Evolutionary conservation across 2,329 filamentous ascomycete species (phyloP).

Genomic region (Aspergillus brasiliensis): DNA sequence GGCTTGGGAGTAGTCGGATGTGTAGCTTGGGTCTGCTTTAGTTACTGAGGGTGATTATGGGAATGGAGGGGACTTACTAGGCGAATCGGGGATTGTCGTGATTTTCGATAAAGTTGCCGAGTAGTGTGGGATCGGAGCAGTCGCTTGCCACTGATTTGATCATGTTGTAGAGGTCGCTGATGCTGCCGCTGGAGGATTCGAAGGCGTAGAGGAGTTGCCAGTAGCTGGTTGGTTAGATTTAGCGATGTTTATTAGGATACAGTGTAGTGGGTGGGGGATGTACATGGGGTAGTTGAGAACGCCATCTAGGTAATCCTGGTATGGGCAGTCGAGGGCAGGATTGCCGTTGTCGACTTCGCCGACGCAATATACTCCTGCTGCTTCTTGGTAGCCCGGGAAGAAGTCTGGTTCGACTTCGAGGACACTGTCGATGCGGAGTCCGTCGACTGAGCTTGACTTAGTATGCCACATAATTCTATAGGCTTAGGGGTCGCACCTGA

Average conservation of each 20-base stretch:
- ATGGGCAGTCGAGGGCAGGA: slow-evolving; percentile 43
- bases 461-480: neutral
- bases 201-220: slow-evolving; percentile 40
- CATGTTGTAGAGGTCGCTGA: slow-evolving; percentile 36
- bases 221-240: slow-evolving; percentile 18
- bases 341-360: slow-evolving; percentile 52
- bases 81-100: slow-evolving; percentile 62
- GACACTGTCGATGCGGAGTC: slow-evolving; percentile 55
- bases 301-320: slow-evolving; percentile 50
- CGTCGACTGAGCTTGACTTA: slow-evolving; percentile 44
- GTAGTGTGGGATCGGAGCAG: slow-evolving; percentile 49
- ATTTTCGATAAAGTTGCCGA: slow-evolving; percentile 62
- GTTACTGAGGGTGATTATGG: neutral
- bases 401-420: slow-evolving; percentile 52
- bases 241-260: neutral
- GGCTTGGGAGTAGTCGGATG: slow-evolving; percentile 46
- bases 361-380: slow-evolving; percentile 50
- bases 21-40: slow-evolving; percentile 27
- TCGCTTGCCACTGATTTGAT: slow-evolving; percentile 32
- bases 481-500: slow-evolving; percentile 50
- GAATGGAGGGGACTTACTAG: slow-evolving; percentile 15
- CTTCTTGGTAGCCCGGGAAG: slow-evolving; percentile 44
- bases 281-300: slow-evolving; percentile 53
- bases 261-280: neutral
- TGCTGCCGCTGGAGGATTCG: slow-evolving; percentile 34